Evolutionary conservation across 768 basidiomycete genomes (phyloP).

Genomic region (Tricholoma sp.): DNA sequence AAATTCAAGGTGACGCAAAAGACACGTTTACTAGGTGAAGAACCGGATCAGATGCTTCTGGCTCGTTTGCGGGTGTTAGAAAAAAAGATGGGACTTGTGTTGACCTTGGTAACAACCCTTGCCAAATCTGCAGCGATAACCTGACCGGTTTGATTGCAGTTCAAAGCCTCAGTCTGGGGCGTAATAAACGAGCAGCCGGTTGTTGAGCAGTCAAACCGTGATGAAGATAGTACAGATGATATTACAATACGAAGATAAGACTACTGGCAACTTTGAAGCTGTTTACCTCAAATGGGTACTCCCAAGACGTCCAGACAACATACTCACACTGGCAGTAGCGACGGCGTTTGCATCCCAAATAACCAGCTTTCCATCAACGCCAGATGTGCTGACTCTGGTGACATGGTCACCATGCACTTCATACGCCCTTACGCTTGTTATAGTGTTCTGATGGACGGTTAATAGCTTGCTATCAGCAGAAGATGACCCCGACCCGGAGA

Average conservation of each 20-base stretch:
- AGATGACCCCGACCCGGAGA: slow-evolving; percentile 21
- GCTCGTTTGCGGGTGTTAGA: slow-evolving; percentile 76
- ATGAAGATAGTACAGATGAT: slow-evolving; percentile 21
- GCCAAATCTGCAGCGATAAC: slow-evolving; percentile 28
- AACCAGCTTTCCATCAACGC: slow-evolving; percentile 90
- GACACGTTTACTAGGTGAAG: slow-evolving; percentile 65
- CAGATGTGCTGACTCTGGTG: slow-evolving; percentile 79
- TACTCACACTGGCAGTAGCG: slow-evolving; percentile 25
- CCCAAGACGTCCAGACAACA: slow-evolving; percentile 44
- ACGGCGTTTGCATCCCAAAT: slow-evolving; percentile 80
- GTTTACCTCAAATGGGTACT: slow-evolving; percentile 38
- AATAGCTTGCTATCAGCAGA: slow-evolving; percentile 64
- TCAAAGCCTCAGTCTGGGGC: slow-evolving; percentile 95
- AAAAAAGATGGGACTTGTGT: slow-evolving; percentile 90
- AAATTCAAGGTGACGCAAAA: slow-evolving; percentile 51
- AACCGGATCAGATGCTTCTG: slow-evolving; percentile 75
- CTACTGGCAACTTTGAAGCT: not conserved
- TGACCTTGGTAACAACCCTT: slow-evolving; percentile 65
- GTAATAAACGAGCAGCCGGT: slow-evolving; percentile 77
- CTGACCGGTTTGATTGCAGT: slow-evolving; percentile 39
- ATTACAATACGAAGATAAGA: slow-evolving; percentile 21
- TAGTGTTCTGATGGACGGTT: slow-evolving; percentile 98
- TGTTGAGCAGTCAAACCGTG: slow-evolving; percentile 16
- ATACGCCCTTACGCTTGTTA: slow-evolving; percentile 84
- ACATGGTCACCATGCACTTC: slow-evolving; percentile 55